Evolutionary conservation across 2,329 filamentous ascomycete species (phyloP), one percentile per base, ranked within the genome.

Genomic region (Clarireedia paspali): DNA sequence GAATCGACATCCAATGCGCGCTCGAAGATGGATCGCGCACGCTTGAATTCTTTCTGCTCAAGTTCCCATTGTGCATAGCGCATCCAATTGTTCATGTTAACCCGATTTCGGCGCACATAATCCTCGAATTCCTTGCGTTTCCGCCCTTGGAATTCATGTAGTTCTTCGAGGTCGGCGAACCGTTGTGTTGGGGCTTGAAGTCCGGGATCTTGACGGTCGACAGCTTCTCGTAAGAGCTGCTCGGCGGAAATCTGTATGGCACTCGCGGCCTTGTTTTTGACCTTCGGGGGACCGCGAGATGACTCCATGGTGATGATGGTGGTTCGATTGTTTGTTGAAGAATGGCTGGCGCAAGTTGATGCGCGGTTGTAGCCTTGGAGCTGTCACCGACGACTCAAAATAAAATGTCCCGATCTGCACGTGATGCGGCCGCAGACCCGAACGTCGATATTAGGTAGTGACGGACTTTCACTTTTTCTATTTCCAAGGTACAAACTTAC

Each of bases 21-120:
- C 75, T 99, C 94, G 66, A 97, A 99, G 67, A 99, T 85, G 50
- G 88, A 95, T 44, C 94, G 81, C 30, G 94, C 94, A 55, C 94
- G 87, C 54, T 87, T 85, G 72, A 89, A 96, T 75, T 99, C 94
- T 73, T 97, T 97, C 74, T 99, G 94, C 71, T 99, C 92, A 59
- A 97, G 80, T 75, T 99, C 94, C 89, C 91, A 99, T 65, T 89
- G 83, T 55, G 94, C 92, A 78, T 99, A 99, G 68, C 91, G 88
- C 80, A 94, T 90, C 94, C 94, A 99, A 73, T 97, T 97, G 77
- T 95, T 95, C 80, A 97, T 91, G 69, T 95, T 96, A 70, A 96
- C 81, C 68, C 92, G 78, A 70, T 97, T 97, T 62, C 94, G 88
- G 62, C 91, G 86, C 59, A 97, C 89, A 85, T 97, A 97, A 76